phyloP scores from a whole-genome alignment of 139 green algal genomes.

The Chlamydomonas asymmetrica region DNA sequence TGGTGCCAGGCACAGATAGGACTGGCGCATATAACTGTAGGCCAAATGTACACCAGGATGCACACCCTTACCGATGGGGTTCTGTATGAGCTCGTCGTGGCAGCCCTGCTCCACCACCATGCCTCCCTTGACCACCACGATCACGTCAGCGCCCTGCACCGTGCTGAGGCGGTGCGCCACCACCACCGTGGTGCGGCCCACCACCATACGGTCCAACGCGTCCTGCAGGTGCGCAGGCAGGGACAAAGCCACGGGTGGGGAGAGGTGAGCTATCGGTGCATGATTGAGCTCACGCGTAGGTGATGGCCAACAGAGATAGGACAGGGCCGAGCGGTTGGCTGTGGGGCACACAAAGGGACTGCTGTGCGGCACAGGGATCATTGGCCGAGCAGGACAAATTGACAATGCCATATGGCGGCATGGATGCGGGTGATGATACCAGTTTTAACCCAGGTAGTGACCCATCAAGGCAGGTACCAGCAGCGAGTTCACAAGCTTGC shows the following conservation, averaged over 20 bases:
- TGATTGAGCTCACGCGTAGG: not conserved
- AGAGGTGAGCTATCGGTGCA: too few species aligned
- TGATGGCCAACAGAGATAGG: too few species aligned
- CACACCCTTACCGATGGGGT: conserved; percentile 5
- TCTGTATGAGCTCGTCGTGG: conserved; percentile 55
- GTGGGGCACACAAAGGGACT: too few species aligned
- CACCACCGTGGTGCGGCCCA: conserved; percentile 76
- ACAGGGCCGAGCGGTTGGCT: too few species aligned
- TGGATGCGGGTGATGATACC: not conserved
- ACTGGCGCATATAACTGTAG: not conserved
- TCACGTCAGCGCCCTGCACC: conserved; percentile 77
- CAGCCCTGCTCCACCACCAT: conserved; percentile 60
- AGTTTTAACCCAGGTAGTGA: too few species aligned
- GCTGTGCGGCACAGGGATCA: too few species aligned
- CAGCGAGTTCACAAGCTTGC: conserved; percentile 7
- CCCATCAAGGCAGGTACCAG: conserved; percentile 7
- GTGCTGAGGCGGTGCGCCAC: conserved; percentile 93
- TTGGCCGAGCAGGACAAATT: too few species aligned
- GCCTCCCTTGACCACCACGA: conserved; percentile 70
- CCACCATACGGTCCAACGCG: conserved; percentile 49
- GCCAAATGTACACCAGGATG: not conserved
- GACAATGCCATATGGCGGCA: too few species aligned
- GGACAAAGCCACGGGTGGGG: too few species aligned
- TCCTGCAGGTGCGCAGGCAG: too few species aligned
- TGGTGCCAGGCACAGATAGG: too few species aligned